phyloP scores from a whole-genome alignment of 139 green algal species.

The Mychonastes homosphaera region DNA sequence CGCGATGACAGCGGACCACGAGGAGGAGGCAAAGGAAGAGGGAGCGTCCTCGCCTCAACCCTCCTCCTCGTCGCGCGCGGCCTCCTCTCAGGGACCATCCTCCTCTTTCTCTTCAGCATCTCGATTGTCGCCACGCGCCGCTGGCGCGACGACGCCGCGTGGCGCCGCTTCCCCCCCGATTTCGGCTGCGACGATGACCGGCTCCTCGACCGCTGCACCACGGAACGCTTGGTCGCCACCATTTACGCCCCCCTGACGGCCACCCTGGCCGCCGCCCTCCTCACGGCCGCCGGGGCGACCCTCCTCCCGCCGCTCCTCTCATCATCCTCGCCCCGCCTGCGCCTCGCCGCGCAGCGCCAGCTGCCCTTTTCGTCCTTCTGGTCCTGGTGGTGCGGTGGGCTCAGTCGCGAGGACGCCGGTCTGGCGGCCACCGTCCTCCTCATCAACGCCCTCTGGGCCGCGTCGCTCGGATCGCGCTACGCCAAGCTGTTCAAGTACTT shows the following conservation, averaged over 20 bases:
- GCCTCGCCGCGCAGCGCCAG: background rate
- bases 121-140: no score
- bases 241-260: no score
- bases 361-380: conserved; percentile 2
- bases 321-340: background rate
- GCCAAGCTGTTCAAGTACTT: background rate
- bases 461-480: background rate
- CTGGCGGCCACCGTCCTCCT: background rate
- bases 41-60: no score
- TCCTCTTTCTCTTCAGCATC: background rate
- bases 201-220: background rate
- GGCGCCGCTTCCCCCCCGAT: background rate
- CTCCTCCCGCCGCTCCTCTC: conserved; percentile 7
- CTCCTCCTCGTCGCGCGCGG: background rate
- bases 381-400: no score
- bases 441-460: conserved; percentile 7
- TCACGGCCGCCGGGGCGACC: no score
- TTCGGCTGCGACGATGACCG: conserved; percentile 4
- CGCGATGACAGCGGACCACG: no score
- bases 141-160: conserved; percentile 4
- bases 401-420: no score
- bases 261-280: no score
- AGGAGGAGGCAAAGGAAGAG: no score
- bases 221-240: no score
- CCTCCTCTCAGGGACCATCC: background rate